Evolutionary conservation across 805 yeast genomes (phyloP), one percentile per base, ranked within the genome.

Genomic region (Hanseniaspora valbyensis): DNA sequence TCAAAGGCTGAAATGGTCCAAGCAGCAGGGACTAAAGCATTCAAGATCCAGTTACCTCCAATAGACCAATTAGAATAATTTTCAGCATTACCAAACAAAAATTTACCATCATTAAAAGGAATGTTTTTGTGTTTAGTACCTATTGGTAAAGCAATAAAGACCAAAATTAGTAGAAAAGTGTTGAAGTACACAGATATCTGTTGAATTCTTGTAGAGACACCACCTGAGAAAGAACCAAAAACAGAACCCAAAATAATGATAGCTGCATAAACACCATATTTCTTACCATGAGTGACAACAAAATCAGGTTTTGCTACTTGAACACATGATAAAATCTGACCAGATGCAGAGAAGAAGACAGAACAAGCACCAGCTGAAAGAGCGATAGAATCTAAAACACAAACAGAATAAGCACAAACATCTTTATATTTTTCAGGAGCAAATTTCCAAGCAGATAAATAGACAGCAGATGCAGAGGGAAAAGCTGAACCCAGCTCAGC

Each of bases 1-100:
- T 81, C 88, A 61, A 80, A 81, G 0, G 83, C 78, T 24, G 83
- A 83, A 60, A 81, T 80, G 18, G 85, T 79, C 88, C 89, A 82
- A 53, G 80, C 74, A 1, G 80, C 78, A 0, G 86, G 80, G 76
- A 78, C 72, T 72, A 78, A 75, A 13, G 74, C 69, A 37, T 66
- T 66, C 55, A 78, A 62, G 52, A 71, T 63, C 52, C 69, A 57
- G 69, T 76, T 72, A 76, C 80, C 78, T 28, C 84, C 85, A 32
- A 61, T 65, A 9, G 78, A 71, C 80, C 83, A 81, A 32, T 69
- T 72, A 32, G 78, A 67, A 44, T 62, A 63, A 58, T 78, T 78
- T 25, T 71, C 66, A 49, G 71, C 69, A 38, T 71, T 62, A 28
- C 78, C 78, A 61, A 80, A 81, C 26, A 80, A 79, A 59, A 68